phyloP scores from a whole-genome alignment of 2,329 filamentous ascomycete genomes.

The Aschersonia sp. region DNA sequence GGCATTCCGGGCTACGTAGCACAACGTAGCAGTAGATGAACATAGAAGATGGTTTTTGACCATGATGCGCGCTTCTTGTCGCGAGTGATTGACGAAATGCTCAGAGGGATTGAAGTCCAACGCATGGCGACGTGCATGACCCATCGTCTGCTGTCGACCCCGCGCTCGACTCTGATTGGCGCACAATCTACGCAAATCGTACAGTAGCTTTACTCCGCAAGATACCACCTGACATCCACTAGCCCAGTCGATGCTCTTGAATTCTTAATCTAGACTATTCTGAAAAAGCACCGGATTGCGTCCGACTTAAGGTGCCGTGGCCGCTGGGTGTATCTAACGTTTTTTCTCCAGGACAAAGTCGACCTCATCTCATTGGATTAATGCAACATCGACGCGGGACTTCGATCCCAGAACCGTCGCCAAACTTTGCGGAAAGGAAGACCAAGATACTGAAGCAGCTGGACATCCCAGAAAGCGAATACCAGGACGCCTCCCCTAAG shows the following conservation, averaged over 20 bases:
- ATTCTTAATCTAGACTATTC: too few species aligned
- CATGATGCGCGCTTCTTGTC: too few species aligned
- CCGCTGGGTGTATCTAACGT: neutral
- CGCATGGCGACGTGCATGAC: too few species aligned
- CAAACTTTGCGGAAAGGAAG: constrained; percentile 48
- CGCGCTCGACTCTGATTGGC: neutral
- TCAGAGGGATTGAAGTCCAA: neutral
- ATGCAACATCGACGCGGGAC: constrained; percentile 11
- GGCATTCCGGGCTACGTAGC: too few species aligned
- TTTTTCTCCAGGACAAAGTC: neutral
- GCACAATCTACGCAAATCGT: neutral
- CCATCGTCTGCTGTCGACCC: neutral
- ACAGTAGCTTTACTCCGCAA: too few species aligned
- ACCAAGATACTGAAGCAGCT: constrained; percentile 58
- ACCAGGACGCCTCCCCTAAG: constrained; percentile 78
- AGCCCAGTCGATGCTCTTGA: too few species aligned
- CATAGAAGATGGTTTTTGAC: too few species aligned
- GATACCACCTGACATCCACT: too few species aligned
- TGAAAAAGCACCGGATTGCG: too few species aligned
- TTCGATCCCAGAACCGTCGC: constrained; percentile 14
- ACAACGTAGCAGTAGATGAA: too few species aligned
- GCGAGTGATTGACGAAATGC: neutral
- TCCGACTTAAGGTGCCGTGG: too few species aligned
- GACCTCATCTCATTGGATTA: neutral
- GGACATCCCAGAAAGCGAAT: constrained; percentile 51